Base-by-base conservation (phyloP, 306 rosid genomes). In the Cucumis cinereus region DNA sequence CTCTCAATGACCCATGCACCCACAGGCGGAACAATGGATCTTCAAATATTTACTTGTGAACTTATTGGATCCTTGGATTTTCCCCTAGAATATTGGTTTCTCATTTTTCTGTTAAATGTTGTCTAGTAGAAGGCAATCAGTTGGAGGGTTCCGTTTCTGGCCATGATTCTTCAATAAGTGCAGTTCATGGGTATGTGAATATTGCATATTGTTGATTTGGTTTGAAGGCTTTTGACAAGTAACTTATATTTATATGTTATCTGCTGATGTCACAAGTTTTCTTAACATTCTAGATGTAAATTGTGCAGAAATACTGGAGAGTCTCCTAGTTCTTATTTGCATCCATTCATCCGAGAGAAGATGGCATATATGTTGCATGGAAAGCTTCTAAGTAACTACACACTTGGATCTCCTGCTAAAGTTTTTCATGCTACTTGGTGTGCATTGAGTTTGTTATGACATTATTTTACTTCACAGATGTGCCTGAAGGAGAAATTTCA, bases 221-320 rank as follows among this genome's bases (percentile, higher is more conserved):
- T 78, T 83, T 78, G 90, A 89, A 85, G 89, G 93, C 81, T 77
- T 74, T 81, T 36, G 55, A 36, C 53, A 3, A 35, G 36, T 50
- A 35, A 36, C 8, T 13, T 74, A n/a, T 6, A 6, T 74, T 45
- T 38, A 35, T 9, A 57, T 33, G 24, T 74, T 55, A 36, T 56
- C 64, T 73, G 23, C 47, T 33, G 50, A 33, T 55, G 56, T 22
- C n/a, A 41, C 33, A 67, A 41, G 50, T 55, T 24, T 68, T 77
- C 62, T 80, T 40, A 78, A 55, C 74, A 22, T 75, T 55, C 24
- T 55, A 15, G 54, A 20, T 64, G 41, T 20, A 35, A 76, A 30
- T 77, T 33, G 33, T 85, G 82, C 94, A 94, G 98, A 77, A 84
- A 85, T 62, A n/a, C 61, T 58, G 87, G 84, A 41, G 83, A 76